These are phyloP conservation scores for Atkinsonella texensis DNA, from an alignment of 2,329 filamentous ascomycete species.

Conservation along the genomic window DNA sequence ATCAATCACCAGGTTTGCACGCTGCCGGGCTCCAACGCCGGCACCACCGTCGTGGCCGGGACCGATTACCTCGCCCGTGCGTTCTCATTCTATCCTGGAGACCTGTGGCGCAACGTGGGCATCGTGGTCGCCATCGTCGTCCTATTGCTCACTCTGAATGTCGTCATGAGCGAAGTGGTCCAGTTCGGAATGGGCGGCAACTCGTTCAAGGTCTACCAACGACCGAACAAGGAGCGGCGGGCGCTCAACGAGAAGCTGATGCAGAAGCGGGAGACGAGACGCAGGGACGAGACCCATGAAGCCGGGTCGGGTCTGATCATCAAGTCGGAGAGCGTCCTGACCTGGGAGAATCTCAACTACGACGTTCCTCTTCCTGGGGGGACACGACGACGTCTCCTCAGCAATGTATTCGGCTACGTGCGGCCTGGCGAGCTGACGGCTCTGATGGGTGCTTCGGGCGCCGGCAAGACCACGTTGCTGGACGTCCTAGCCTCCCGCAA, in stretches of 20 bases:
- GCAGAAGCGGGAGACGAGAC: conserved; percentile 45
- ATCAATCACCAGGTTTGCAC: conserved; percentile 73
- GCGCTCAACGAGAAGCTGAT: conserved; percentile 51
- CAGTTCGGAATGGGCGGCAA: conserved; percentile 73
- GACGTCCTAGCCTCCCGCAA: conserved; percentile 58
- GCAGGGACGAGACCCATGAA: conserved; percentile 32
- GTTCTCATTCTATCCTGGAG: conserved; percentile 52
- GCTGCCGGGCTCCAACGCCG: conserved; percentile 56
- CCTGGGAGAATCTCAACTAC: conserved; percentile 80
- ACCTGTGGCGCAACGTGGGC: conserved; percentile 76
- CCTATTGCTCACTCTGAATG: conserved; percentile 64
- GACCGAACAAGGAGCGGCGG: conserved; percentile 55
- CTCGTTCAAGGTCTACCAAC: conserved; percentile 63
- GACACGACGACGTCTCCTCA: conserved; percentile 41
- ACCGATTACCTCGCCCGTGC: conserved; percentile 54
- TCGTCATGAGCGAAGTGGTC: conserved; percentile 66
- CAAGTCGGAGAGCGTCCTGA: conserved; percentile 56
- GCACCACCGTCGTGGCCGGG: conserved; percentile 52
- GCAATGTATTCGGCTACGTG: conserved; percentile 54
- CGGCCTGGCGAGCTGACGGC: conserved; percentile 67
- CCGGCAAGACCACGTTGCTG: conserved; percentile 75
- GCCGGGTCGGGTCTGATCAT: conserved; percentile 41
- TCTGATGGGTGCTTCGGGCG: conserved; percentile 73
- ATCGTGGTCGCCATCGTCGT: conserved; percentile 67
- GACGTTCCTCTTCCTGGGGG: conserved; percentile 50